A percentile compares a stretch with the other conserved stretches of the same genome.
Conservation (phyloP, 177 flowering plant species). For the Vitis hybrid region DNA sequence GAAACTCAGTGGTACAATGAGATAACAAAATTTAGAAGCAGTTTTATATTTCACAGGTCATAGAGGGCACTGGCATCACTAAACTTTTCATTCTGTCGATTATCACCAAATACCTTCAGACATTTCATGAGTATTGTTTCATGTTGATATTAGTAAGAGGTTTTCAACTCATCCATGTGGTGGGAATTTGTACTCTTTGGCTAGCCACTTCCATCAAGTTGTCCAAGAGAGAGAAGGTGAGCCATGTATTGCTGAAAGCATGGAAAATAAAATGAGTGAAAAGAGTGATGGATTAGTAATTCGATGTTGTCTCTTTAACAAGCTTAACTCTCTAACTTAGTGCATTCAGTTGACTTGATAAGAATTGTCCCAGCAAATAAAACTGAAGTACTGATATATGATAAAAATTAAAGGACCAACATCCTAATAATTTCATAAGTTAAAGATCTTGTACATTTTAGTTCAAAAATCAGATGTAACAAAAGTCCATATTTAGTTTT, state of each 20-base stretch:
- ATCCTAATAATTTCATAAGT: background rate
- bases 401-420: background rate
- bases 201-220: constrained; percentile 75
- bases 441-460: background rate
- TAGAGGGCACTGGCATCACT: background rate
- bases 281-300: background rate
- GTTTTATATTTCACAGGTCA: no score
- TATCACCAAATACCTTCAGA: background rate
- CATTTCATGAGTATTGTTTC: background rate
- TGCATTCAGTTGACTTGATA: background rate
- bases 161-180: background rate
- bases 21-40: no score
- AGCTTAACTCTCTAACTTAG: background rate
- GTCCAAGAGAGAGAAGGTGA: constrained; percentile 80
- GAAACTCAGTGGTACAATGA: no score
- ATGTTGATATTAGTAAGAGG: background rate
- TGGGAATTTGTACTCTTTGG: background rate
- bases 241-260: constrained; percentile 80
- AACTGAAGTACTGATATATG: background rate
- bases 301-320: background rate
- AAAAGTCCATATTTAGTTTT: no score
- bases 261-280: background rate
- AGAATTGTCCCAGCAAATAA: background rate
- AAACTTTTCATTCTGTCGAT: background rate
- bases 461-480: no score